Percentiles rank a stretch among this genome's conserved stretches.
Evolutionary conservation across 768 basidiomycete species (phyloP).

Genomic region (Hygrocybe punicea): DNA sequence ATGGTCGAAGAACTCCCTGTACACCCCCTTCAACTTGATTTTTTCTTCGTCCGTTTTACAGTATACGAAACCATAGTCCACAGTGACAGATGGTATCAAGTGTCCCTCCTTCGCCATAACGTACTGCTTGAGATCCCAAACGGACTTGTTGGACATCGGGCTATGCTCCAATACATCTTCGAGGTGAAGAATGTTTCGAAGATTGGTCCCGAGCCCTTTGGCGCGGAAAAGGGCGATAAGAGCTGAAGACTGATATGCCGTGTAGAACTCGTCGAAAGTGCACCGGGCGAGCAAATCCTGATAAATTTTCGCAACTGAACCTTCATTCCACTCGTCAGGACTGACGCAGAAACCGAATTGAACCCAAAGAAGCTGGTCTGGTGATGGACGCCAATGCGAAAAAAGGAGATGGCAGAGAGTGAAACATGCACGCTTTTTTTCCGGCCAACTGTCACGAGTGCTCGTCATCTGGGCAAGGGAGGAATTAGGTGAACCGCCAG

Average conservation of each 20-base stretch:
- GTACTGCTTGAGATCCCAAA: constrained; percentile 39
- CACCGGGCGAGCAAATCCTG: constrained; percentile 23
- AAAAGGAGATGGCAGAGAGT: background rate
- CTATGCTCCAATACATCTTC: constrained; percentile 24
- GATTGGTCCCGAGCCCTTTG: constrained; percentile 15
- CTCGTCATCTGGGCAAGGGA: constrained; percentile 2
- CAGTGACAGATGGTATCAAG: constrained; percentile 12
- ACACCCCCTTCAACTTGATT: constrained; percentile 29
- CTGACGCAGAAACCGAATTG: constrained; percentile 25
- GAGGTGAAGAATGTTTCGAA: constrained; percentile 19
- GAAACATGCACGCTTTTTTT: background rate
- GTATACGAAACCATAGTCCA: constrained; percentile 39
- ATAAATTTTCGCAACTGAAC: constrained; percentile 19
- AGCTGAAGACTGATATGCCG: constrained; percentile 22
- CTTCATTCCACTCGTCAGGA: background rate
- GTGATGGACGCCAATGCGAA: constrained; percentile 13
- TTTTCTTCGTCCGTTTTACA: constrained; percentile 28
- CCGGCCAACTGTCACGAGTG: background rate
- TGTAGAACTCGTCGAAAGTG: constrained; percentile 36
- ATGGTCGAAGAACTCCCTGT: constrained; percentile 31
- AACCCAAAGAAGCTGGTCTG: constrained; percentile 15
- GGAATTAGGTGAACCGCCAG: constrained; percentile 9
- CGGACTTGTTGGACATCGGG: constrained; percentile 23
- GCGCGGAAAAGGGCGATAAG: constrained; percentile 28
- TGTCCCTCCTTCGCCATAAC: constrained; percentile 13